These are phyloP conservation scores for Ustilago loliicola DNA, from an alignment of 1,284 basidiomycete species.

Conservation along the genomic window DNA sequence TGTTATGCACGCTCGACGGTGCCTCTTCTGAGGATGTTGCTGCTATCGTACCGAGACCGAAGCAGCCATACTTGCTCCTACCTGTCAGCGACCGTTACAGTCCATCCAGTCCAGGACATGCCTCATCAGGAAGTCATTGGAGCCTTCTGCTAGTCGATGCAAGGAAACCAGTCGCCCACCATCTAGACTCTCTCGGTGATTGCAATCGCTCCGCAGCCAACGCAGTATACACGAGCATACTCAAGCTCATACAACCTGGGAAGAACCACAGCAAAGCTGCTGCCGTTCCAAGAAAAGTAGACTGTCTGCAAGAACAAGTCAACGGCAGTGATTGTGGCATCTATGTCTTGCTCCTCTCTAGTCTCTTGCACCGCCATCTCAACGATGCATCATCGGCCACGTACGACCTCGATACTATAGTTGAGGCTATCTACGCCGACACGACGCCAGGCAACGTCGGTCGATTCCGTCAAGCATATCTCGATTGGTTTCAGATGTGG, in stretches of 20 bases:
- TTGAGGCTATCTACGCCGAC: constrained; percentile 23
- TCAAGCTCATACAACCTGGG: constrained; percentile 21
- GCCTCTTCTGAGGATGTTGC: constrained; percentile 17
- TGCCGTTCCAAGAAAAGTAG: constrained; percentile 15
- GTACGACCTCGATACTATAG: constrained; percentile 16
- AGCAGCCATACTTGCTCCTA: constrained; percentile 30
- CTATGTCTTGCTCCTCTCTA: constrained; percentile 45
- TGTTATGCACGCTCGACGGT: constrained; percentile 34
- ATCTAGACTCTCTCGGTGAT: constrained; percentile 48
- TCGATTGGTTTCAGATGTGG: constrained; percentile 38
- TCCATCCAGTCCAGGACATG: constrained; percentile 17
- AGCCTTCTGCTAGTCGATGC: constrained; percentile 36
- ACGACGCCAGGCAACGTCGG: constrained; percentile 23
- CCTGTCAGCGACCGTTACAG: constrained; percentile 49
- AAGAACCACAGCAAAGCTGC: not conserved
- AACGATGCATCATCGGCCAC: constrained; percentile 8
- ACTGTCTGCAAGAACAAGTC: constrained; percentile 32
- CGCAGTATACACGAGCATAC: constrained; percentile 22
- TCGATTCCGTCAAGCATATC: constrained; percentile 33
- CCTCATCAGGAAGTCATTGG: constrained; percentile 39
- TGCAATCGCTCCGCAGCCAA: constrained; percentile 40
- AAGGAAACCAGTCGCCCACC: constrained; percentile 15
- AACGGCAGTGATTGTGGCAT: constrained; percentile 52
- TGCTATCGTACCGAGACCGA: constrained; percentile 29
- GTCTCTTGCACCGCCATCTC: constrained; percentile 37